Base-by-base conservation (phyloP, 2,329 filamentous ascomycete species). In the Penicillium sp. region DNA sequence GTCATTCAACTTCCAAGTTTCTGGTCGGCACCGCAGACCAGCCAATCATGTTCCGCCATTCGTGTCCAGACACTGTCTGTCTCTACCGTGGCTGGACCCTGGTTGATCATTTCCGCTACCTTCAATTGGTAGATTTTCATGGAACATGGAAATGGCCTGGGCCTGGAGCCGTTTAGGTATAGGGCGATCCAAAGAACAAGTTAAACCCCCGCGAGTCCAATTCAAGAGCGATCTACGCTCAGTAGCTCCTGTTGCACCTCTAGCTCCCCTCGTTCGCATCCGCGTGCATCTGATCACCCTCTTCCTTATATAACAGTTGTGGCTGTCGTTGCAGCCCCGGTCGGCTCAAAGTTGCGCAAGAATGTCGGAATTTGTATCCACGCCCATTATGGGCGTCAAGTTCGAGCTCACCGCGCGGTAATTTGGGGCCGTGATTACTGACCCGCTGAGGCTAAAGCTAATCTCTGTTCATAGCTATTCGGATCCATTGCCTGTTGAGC, bases 331-430 rank as follows among this genome's bases (percentile, higher is more conserved):
- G 21, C 16, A 22, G 42, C 21, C 35, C 13, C 13, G 42, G 35
- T 24, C 37, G n/a, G 26, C 16, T 13, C 6, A 29, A 14, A 21
- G 13, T 26, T 22, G 21, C 39, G 21, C 24, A 27, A 52, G 33
- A 14, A 58, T 58, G 56, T 49, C 52, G 1, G 56, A 58, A 26
- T 58, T 55, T 19, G 33, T 19, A n/a, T 44, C 19, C 19, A 52
- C 47, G 31, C 33, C 42, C 13, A 47, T 58, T 4, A 54, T 58
- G 56, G 51, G 51, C 45, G 49, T 58, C 22, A 51, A 49, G 7
- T 58, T 58, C 26, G 52, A 58, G 29, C 49, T 58, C 35, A 55
- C 52, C 11, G 13, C 47, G 1, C 54, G 56, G 56, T 58, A 52
- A 21, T 22, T 13, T 13, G 5, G 19, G 4, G 11, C 35, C n/a